These are phyloP conservation scores for Linderina pennispora DNA, from an alignment of 192 early-diverging fungal genomes.

Conservation along the genomic window DNA sequence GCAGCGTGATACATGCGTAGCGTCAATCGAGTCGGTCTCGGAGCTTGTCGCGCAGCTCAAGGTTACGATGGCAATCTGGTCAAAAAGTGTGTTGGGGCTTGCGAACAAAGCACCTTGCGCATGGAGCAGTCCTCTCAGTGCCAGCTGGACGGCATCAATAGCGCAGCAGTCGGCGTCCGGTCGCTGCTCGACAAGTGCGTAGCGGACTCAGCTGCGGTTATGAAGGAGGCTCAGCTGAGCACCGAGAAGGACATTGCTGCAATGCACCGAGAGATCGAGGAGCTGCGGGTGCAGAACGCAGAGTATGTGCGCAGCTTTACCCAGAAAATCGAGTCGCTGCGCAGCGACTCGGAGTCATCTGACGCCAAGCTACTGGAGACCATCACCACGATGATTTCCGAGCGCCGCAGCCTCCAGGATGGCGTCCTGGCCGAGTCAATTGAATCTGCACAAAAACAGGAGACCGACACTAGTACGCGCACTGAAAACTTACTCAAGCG, in stretches of 20 bases:
- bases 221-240: neutral
- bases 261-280: constrained; percentile 1
- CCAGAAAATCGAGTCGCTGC: constrained; percentile 16
- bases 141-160: neutral
- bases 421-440: neutral
- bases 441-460: neutral
- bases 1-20: neutral
- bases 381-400: constrained; percentile 5
- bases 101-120: neutral
- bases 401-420: constrained; percentile 9
- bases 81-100: neutral
- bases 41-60: neutral
- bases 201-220: neutral
- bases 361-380: constrained; percentile 12
- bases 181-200: neutral
- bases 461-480: neutral
- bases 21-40: neutral
- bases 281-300: constrained; percentile 4
- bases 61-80: neutral
- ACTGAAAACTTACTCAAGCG: too few relatives aligned
- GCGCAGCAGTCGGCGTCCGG: neutral
- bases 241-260: constrained; percentile 3
- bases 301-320: constrained; percentile 9
- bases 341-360: constrained; percentile 5
- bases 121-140: neutral